phyloP scores from a whole-genome alignment of 2,329 filamentous ascomycete genomes.

The Ceratocystis lukuohia region DNA sequence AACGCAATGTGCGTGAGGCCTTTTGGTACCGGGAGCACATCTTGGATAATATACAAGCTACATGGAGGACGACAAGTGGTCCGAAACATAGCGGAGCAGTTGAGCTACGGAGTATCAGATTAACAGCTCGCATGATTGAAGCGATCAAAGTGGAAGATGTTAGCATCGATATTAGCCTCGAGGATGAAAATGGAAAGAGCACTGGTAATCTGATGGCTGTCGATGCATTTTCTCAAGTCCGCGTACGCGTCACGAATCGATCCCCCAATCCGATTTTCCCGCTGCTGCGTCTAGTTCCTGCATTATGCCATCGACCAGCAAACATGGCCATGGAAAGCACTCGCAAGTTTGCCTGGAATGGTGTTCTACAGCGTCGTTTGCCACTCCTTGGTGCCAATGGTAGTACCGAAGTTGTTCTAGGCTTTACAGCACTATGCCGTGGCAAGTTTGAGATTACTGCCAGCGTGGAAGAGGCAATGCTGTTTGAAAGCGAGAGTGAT shows the following conservation, averaged over 20 bases:
- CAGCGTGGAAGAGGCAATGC: conserved; percentile 63
- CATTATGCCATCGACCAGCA: conserved; percentile 57
- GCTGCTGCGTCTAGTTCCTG: conserved; percentile 62
- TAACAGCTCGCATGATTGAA: conserved; percentile 69
- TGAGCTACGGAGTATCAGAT: conserved; percentile 61
- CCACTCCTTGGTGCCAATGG: conserved; percentile 47
- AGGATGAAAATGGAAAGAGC: conserved; percentile 21
- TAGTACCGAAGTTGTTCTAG: conserved; percentile 49
- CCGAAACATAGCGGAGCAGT: conserved; percentile 49
- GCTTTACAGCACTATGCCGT: conserved; percentile 60
- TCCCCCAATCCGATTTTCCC: conserved; percentile 54
- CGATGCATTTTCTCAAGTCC: conserved; percentile 52
- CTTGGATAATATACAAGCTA: conserved; percentile 54
- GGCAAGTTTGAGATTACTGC: conserved; percentile 75
- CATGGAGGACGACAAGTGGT: conserved; percentile 49
- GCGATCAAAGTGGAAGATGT: conserved; percentile 70
- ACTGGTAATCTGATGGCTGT: conserved; percentile 25
- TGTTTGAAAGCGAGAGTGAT: conserved; percentile 31
- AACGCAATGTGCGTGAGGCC: conserved; percentile 63
- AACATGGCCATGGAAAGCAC: conserved; percentile 67
- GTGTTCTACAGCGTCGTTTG: conserved; percentile 63
- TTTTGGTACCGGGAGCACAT: conserved; percentile 88
- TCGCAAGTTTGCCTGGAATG: conserved; percentile 73
- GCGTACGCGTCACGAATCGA: conserved; percentile 61
- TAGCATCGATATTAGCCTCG: conserved; percentile 37